Evolutionary conservation across 257 asterid species (phyloP), one percentile per base, ranked within the genome.

Genomic region (Linderniella brevidens): DNA sequence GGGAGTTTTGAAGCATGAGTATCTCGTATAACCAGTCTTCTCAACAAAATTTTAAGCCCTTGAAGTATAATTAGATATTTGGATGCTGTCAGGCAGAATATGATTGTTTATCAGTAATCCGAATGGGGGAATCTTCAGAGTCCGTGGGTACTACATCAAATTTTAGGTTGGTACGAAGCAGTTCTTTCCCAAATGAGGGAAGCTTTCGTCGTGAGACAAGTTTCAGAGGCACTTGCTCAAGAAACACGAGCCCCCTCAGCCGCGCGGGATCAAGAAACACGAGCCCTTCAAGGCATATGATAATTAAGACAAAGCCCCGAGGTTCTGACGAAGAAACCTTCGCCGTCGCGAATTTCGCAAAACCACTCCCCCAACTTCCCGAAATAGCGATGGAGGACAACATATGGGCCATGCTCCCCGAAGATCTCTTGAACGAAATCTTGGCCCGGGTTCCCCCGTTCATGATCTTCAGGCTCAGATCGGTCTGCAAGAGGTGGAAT

Each of bases 401-500:
- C 50, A 78, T 88, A 51, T 88, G 98, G 98, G 82, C 96, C 52
- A 84, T 74, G 93, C 73, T 88, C 37, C 98, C 98, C 0, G 98
- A 88, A 59, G 98, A 85, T 75, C 64, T 88, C 55, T 43, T 88
- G 57, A 78, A 80, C 48, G 98, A 88, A 65, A 88, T 88, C 49
- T 68, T 88, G 48, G 98, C 94, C 43, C 79, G 98, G 62, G 73
- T 90, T 46, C 96, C 99, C 1, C 99, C 99, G 0, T 90, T 90
- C 65, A 90, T 79, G 79, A 80, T 88, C 36, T 88, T 87, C 41
- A 73, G 83, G 20, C 95, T 88, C 42, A 90, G 98, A 32, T 78
- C 93, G 16, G 95, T 84, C 56, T 88, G 98, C 46, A 88, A 74
- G 62, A 88, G 98, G 63, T 88, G 98, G 98, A 88, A 84, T 52